Evolutionary conservation across 257 asterid genomes (phyloP), one percentile per base, ranked within the genome.

Genomic region (Przewalskia tangutica): DNA sequence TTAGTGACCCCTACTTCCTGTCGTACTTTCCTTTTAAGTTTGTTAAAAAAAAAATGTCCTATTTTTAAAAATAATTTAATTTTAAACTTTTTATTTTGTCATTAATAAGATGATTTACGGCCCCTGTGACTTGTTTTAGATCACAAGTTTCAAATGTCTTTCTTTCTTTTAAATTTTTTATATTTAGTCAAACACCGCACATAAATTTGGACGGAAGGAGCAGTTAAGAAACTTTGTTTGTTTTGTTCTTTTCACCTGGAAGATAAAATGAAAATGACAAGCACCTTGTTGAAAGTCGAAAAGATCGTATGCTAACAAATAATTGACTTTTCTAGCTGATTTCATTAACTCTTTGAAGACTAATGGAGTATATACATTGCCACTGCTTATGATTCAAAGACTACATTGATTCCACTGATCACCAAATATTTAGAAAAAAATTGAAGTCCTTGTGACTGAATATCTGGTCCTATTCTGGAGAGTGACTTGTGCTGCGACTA

Each of bases 391-490:
- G 2, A 2, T 73, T 73, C 60, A 1, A 23, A 48, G 42, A 48
- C 42, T 23, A 73, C 44, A 73, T 3, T 48, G 79, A 73, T 73
- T 73, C 79, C 20, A 20, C 20, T 73, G 59, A 48, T 48, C 23
- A 73, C 60, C 34, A 12, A 27, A 3, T 20, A 73, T 1, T 20
- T 46, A 73, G 34, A 23, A 40, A 67, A 40, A 38, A 7, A 0
- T 20, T 71, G 59, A 67, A 38, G 54, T 67, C 58, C 20, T 48
- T 44, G 77, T 11, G 38, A 11, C 58, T 12, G 79, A 73, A 73
- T 50, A 73, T 79, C 76, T 77, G 82, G 63, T 51, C 84, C 79
- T 85, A 1, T 87, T 80, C 64, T 87, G 84, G 60, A 53, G 53
- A 46, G 79, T 79, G 17, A 51, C 68, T 54, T 79, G 40, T 79